These are phyloP conservation scores for Trametes villosa DNA, from an alignment of 768 basidiomycete species.

Conservation along the genomic window DNA sequence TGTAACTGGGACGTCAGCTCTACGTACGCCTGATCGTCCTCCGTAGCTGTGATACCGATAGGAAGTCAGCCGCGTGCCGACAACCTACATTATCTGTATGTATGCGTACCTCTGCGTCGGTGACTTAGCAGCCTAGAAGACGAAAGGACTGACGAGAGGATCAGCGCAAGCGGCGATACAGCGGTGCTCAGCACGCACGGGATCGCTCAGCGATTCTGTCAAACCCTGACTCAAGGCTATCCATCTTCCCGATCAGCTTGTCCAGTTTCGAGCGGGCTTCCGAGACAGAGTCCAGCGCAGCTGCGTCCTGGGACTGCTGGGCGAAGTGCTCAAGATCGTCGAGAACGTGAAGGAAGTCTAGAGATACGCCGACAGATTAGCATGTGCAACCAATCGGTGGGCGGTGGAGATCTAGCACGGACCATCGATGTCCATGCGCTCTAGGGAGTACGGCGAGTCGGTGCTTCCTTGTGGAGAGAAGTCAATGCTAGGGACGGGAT, in stretches of 20 bases:
- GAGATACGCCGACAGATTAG: constrained; percentile 5
- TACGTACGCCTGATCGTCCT: constrained; percentile 75
- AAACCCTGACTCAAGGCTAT: constrained; percentile 77
- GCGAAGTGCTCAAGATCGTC: constrained; percentile 68
- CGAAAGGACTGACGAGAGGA: constrained; percentile 62
- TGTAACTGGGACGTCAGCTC: constrained; percentile 74
- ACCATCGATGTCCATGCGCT: constrained; percentile 76
- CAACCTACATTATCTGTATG: neutral
- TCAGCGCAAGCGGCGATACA: constrained; percentile 11
- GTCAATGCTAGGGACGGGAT: constrained; percentile 77
- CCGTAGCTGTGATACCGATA: constrained; percentile 51
- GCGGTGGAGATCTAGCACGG: constrained; percentile 26
- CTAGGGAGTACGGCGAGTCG: constrained; percentile 68
- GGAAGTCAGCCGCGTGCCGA: constrained; percentile 13
- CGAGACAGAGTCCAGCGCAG: constrained; percentile 57
- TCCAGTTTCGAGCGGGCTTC: constrained; percentile 68
- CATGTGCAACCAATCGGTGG: constrained; percentile 9
- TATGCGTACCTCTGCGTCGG: constrained; percentile 62
- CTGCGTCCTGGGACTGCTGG: constrained; percentile 46
- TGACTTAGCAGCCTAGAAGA: constrained; percentile 71
- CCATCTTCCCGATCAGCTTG: constrained; percentile 77
- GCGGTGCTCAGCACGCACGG: constrained; percentile 52
- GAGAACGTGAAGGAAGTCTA: constrained; percentile 64
- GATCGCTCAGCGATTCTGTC: constrained; percentile 87
- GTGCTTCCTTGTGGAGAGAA: constrained; percentile 71